These are phyloP conservation scores for Aplosporella prunicola DNA, from an alignment of 2,329 filamentous ascomycete species.

Conservation along the genomic window DNA sequence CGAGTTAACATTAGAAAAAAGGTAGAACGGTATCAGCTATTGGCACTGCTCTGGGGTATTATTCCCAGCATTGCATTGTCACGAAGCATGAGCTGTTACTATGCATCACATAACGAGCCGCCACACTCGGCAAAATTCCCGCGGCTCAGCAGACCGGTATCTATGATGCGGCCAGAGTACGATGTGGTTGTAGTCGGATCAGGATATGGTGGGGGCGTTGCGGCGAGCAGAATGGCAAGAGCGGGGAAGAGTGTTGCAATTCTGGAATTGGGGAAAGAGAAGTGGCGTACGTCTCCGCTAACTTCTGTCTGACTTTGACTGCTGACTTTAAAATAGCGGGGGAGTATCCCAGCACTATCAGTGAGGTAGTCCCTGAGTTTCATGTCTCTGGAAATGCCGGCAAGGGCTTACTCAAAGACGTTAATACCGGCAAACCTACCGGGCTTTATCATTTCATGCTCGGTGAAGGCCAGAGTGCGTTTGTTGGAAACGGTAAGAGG, in stretches of 20 bases:
- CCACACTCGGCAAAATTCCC: neutral
- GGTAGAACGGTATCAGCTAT: too few species aligned
- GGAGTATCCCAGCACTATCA: conserved; percentile 47
- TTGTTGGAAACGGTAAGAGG: conserved; percentile 49
- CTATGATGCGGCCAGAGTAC: conserved; percentile 49
- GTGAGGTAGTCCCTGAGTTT: conserved; percentile 42
- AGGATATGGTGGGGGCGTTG: conserved; percentile 59
- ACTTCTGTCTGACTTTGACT: too few species aligned
- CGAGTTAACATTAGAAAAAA: too few species aligned
- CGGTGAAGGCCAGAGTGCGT: conserved; percentile 54
- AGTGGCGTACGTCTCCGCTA: conserved; percentile 42
- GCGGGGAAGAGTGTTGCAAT: conserved; percentile 53
- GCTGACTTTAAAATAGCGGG: conserved; percentile 32
- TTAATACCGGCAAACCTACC: conserved; percentile 45
- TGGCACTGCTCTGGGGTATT: too few species aligned
- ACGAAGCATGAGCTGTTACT: too few species aligned
- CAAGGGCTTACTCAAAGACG: conserved; percentile 34
- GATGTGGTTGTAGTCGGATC: conserved; percentile 60
- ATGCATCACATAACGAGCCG: too few species aligned
- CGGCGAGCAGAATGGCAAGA: conserved; percentile 55
- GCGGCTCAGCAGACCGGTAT: conserved; percentile 36
- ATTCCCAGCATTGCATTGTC: too few species aligned
- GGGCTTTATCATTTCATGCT: conserved; percentile 56
- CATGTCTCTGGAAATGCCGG: conserved; percentile 48
- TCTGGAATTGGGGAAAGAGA: conserved; percentile 55